Percentiles rank a stretch among this genome's conserved stretches.
Evolutionary conservation across 352 stramenopile genomes (phyloP).

Genomic region (Plasmopara viticola): DNA sequence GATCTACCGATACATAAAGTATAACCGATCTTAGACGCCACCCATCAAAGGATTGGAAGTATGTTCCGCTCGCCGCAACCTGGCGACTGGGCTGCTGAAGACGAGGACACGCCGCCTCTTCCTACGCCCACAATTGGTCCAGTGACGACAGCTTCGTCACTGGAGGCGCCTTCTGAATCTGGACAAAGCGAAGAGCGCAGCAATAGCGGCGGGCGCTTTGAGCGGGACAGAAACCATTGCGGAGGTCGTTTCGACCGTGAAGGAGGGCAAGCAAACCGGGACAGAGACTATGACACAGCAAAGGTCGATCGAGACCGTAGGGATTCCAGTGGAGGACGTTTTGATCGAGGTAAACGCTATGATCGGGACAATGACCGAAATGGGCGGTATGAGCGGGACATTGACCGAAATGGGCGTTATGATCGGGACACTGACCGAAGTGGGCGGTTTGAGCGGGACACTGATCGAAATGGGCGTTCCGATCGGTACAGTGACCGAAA

Average conservation of each 20-base stretch:
- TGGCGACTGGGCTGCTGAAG: constrained; percentile 70
- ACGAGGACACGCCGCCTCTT: constrained; percentile 40
- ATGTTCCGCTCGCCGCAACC: constrained; percentile 73
- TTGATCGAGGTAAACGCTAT: constrained; percentile 5
- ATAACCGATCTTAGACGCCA: constrained; percentile 5
- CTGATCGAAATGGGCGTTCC: neutral
- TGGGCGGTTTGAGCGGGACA: neutral
- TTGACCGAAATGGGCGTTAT: neutral
- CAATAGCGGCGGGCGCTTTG: constrained; percentile 12
- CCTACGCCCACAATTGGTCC: constrained; percentile 5
- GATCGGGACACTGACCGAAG: neutral
- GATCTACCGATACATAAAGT: neutral
- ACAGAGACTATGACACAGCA: constrained; percentile 7
- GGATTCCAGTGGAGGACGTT: constrained; percentile 6
- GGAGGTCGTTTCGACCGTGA: constrained; percentile 6
- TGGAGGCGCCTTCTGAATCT: neutral
- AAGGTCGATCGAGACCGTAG: constrained; percentile 13
- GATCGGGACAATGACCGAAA: constrained; percentile 4
- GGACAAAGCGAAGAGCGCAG: constrained; percentile 10
- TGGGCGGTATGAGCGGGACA: constrained; percentile 1
- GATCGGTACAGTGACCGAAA: constrained; percentile 4
- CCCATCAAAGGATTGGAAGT: constrained; percentile 2
- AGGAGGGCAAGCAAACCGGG: constrained; percentile 14
- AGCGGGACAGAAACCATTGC: constrained; percentile 11
- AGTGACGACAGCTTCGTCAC: neutral